Evolutionary conservation across 352 stramenopile genomes (phyloP).

Genomic region (Elongisporangium anandrum): DNA sequence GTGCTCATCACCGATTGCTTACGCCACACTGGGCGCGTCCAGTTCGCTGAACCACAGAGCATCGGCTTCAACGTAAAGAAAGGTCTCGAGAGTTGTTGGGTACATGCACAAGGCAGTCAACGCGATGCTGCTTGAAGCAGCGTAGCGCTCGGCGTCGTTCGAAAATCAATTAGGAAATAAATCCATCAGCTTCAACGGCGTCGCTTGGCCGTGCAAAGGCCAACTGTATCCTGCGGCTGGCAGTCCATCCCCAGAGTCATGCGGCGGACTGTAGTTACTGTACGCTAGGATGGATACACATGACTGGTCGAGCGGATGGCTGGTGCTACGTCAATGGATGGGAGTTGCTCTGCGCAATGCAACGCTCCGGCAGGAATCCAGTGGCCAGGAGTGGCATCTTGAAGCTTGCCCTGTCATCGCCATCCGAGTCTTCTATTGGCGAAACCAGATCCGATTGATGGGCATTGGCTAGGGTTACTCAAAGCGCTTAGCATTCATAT

Average conservation of each 20-base stretch:
- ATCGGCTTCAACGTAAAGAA: neutral
- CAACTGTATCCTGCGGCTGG: neutral
- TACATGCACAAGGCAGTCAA: neutral
- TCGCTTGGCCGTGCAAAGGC: too few relatives aligned
- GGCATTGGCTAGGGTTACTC: neutral
- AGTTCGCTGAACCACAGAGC: too few relatives aligned
- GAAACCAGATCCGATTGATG: neutral
- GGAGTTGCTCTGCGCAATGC: neutral
- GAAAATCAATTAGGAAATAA: neutral
- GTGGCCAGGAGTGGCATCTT: neutral
- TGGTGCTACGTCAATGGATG: neutral
- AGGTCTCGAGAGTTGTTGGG: neutral
- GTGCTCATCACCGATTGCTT: too few relatives aligned
- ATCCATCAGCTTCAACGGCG: neutral
- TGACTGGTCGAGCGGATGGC: neutral
- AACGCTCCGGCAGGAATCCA: neutral
- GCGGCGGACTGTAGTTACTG: neutral
- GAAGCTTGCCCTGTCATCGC: too few relatives aligned
- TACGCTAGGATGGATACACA: neutral
- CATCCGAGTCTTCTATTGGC: too few relatives aligned
- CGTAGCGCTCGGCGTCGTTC: neutral
- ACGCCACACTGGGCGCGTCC: too few relatives aligned
- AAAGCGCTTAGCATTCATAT: neutral
- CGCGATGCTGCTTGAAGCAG: neutral
- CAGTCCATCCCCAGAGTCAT: neutral